Conservation (phyloP, 345 rosid species). For the Carallia brachiata region DNA sequence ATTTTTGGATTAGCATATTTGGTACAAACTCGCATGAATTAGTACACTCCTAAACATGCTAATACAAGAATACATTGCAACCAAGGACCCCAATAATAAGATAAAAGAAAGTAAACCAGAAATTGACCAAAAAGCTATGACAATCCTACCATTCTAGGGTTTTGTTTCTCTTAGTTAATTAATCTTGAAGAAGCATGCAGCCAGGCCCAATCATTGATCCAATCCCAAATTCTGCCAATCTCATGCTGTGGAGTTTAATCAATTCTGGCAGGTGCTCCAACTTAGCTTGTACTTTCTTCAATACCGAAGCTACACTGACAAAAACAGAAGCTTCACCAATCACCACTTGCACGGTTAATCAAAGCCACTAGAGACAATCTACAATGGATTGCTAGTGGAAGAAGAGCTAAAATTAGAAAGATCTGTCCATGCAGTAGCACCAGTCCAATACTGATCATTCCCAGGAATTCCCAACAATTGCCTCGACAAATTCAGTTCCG, state of each 20-base stretch:
- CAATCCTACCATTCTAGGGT: slow-evolving; percentile 36
- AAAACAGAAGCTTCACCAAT: slow-evolving; percentile 15
- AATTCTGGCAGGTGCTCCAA: slow-evolving; percentile 7
- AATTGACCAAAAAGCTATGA: neutral
- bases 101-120: neutral
- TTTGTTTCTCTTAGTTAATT: slow-evolving; percentile 11
- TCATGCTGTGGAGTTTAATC: slow-evolving; percentile 13
- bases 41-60: slow-evolving; percentile 30
- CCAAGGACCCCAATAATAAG: neutral
- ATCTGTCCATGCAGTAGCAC: slow-evolving; percentile 47
- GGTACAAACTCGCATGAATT: slow-evolving; percentile 21
- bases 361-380: neutral
- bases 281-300: slow-evolving; percentile 11
- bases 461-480: slow-evolving; percentile 49
- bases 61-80: slow-evolving; percentile 11
- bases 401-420: slow-evolving; percentile 60
- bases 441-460: slow-evolving; percentile 45
- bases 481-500: slow-evolving; percentile 46
- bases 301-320: slow-evolving; percentile 31
- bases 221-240: slow-evolving; percentile 9
- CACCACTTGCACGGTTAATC: neutral
- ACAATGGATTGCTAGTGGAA: slow-evolving; percentile 42
- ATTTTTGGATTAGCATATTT: slow-evolving; percentile 13
- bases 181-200: slow-evolving; percentile 1
- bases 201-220: slow-evolving; percentile 1